A percentile compares a stretch with the other conserved stretches of the same genome.
Conservation (phyloP, 257 asterid genomes). For the Hygrophila difformis region DNA sequence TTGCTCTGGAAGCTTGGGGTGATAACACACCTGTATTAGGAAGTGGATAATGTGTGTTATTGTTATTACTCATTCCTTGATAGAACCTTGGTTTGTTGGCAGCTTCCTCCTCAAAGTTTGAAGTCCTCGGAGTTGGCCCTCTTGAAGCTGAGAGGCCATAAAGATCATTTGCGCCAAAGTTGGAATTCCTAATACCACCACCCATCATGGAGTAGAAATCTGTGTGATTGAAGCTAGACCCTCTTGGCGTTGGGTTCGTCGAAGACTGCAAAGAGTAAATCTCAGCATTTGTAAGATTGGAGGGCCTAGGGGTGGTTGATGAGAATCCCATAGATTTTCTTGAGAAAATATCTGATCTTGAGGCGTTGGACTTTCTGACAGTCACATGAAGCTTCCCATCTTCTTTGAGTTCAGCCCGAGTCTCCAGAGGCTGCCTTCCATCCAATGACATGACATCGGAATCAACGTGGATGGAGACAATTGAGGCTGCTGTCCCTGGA, state of each 20-base stretch:
- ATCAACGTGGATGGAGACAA: constrained; percentile 66
- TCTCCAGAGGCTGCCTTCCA: constrained; percentile 54
- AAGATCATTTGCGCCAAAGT: constrained; percentile 52
- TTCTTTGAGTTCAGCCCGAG: constrained; percentile 51
- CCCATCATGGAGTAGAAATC: constrained; percentile 62
- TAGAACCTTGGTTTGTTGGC: constrained; percentile 33
- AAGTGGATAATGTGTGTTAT: constrained; percentile 34
- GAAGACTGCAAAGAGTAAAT: constrained; percentile 67
- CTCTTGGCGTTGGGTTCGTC: constrained; percentile 72
- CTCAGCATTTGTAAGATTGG: constrained; percentile 66
- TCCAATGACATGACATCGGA: constrained; percentile 66
- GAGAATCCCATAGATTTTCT: constrained; percentile 50
- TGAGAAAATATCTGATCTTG: constrained; percentile 59
- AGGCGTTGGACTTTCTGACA: constrained; percentile 59
- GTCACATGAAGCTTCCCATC: constrained; percentile 67
- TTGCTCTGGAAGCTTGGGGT: constrained; percentile 9
- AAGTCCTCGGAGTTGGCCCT: constrained; percentile 63
- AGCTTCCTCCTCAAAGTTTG: constrained; percentile 55
- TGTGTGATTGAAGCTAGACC: constrained; percentile 57
- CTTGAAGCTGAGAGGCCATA: constrained; percentile 39
- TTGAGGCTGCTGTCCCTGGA: constrained; percentile 65
- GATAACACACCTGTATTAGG: constrained; percentile 67
- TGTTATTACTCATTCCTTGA: constrained; percentile 19
- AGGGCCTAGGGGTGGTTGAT: constrained; percentile 52
- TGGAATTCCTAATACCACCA: constrained; percentile 50